Conservation (phyloP, 2,329 filamentous ascomycete species). For the Davidsoniella neocaledoniae region DNA sequence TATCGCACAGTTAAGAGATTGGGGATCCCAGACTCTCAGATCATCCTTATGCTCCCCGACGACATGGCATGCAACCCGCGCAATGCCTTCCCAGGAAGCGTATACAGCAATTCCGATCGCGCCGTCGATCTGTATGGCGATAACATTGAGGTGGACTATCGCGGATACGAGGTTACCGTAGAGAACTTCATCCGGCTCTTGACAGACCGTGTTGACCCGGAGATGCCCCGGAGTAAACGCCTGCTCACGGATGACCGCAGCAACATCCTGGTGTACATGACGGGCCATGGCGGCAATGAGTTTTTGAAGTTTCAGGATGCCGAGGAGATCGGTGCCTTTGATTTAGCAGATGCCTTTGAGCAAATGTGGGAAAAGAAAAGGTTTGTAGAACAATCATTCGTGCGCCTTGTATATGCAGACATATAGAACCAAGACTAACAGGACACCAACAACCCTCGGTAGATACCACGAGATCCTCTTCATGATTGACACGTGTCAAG, state of each 20-base stretch:
- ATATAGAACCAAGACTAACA: not conserved
- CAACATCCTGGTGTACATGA: slow-evolving; percentile 99
- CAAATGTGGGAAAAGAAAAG: slow-evolving; percentile 99
- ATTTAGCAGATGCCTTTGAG: slow-evolving; percentile 90
- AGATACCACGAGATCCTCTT: slow-evolving; percentile 95
- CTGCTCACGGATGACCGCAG: slow-evolving; percentile 86
- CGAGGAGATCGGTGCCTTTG: slow-evolving; percentile 92
- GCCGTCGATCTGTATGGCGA: slow-evolving; percentile 93
- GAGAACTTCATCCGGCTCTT: slow-evolving; percentile 95
- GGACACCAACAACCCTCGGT: not conserved
- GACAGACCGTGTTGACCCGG: slow-evolving; percentile 84
- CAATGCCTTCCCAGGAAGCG: slow-evolving; percentile 92
- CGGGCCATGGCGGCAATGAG: slow-evolving; percentile 91
- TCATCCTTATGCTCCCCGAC: slow-evolving; percentile 99
- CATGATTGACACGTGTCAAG: slow-evolving; percentile 99
- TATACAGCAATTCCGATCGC: slow-evolving; percentile 95
- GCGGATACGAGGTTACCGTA: slow-evolving; percentile 95
- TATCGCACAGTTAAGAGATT: slow-evolving; percentile 97
- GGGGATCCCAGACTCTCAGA: slow-evolving; percentile 94
- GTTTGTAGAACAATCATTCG: slow-evolving; percentile 21
- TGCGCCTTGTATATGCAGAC: not conserved
- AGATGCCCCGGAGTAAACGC: slow-evolving; percentile 88
- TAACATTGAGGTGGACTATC: slow-evolving; percentile 97
- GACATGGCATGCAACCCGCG: slow-evolving; percentile 99
- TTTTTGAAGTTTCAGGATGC: slow-evolving; percentile 98